These are phyloP conservation scores for Eucalyptus regnans DNA, from an alignment of 345 rosid genomes.

Conservation along the genomic window DNA sequence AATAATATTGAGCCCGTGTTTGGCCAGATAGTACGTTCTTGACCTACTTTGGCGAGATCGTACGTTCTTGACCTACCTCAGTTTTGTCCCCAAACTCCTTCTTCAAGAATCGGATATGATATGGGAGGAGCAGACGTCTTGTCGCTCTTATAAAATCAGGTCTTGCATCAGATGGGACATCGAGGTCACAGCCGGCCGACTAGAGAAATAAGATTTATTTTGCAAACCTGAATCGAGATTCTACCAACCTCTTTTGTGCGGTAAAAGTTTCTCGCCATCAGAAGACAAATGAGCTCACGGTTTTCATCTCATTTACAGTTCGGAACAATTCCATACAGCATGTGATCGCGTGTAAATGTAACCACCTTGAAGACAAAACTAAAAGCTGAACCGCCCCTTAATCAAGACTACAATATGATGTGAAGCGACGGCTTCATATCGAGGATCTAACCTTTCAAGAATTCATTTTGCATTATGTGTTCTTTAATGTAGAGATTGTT, in stretches of 20 bases:
- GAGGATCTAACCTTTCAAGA: neutral
- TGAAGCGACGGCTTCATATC: neutral
- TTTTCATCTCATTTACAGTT: neutral
- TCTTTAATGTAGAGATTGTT: neutral
- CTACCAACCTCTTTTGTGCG: neutral
- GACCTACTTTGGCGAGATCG: neutral
- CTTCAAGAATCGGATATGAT: neutral
- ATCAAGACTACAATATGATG: neutral
- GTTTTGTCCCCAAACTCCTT: neutral
- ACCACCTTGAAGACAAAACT: neutral
- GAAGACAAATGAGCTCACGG: neutral
- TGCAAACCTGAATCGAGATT: neutral
- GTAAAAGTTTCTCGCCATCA: neutral
- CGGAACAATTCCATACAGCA: neutral
- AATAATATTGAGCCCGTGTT: neutral
- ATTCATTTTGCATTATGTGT: neutral
- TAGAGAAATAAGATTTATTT: neutral
- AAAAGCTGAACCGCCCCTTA: neutral
- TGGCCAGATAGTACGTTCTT: neutral
- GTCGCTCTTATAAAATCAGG: neutral
- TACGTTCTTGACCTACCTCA: neutral
- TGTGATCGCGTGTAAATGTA: neutral
- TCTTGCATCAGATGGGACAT: neutral
- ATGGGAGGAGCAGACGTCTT: neutral
- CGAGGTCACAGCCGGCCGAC: neutral